Conservation (phyloP, 2,329 filamentous ascomycete species). For the Xylariaceae sp. region DNA sequence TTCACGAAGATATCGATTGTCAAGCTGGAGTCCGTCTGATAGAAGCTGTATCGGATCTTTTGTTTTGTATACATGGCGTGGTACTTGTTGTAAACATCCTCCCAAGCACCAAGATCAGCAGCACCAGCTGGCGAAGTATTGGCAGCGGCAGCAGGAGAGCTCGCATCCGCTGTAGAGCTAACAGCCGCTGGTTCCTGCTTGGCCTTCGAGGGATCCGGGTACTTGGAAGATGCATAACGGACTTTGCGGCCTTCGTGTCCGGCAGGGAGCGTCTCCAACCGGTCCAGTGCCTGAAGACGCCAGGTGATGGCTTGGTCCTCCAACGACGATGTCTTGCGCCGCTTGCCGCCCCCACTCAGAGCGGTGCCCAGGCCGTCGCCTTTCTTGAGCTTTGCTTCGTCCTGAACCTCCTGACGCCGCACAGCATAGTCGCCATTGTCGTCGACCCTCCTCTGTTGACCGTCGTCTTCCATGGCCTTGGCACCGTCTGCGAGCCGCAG, state of each 20-base stretch:
- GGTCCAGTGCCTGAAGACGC: constrained; percentile 42
- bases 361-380: constrained; percentile 20
- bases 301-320: constrained; percentile 40
- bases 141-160: background rate
- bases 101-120: constrained; percentile 13
- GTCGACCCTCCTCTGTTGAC: constrained; percentile 36
- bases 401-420: constrained; percentile 31
- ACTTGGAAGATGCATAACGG: constrained; percentile 34
- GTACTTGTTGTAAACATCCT: constrained; percentile 21
- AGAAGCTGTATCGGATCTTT: constrained; percentile 36
- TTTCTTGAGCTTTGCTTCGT: constrained; percentile 15
- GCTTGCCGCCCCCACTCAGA: constrained; percentile 11
- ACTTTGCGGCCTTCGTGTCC: constrained; percentile 44
- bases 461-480: constrained; percentile 32
- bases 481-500: constrained; percentile 38
- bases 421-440: constrained; percentile 43
- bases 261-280: constrained; percentile 39
- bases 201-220: constrained; percentile 23
- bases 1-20: constrained; percentile 38
- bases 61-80: constrained; percentile 21
- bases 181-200: constrained; percentile 7
- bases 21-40: constrained; percentile 35
- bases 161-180: background rate
- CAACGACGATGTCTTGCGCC: constrained; percentile 23
- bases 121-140: background rate